A percentile compares a stretch with the other conserved stretches of the same genome.
Conservation (phyloP, 1,139 yeast genomes). For the Blastobotrys persicus region DNA sequence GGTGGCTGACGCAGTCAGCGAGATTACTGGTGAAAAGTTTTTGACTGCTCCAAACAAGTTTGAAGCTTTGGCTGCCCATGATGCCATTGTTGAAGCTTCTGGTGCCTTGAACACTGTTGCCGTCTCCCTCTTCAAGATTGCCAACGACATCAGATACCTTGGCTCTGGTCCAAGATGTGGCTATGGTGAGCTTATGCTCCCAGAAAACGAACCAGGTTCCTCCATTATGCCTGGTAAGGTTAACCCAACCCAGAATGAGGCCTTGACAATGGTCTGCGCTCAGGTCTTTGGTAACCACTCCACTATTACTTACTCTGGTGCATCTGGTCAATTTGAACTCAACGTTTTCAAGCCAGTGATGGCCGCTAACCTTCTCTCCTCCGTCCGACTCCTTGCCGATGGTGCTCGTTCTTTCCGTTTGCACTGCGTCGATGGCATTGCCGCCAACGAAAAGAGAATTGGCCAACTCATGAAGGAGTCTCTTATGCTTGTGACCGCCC, state of each 20-base stretch:
- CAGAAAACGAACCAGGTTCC: constrained; percentile 99
- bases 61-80: constrained; percentile 98
- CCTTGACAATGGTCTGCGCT: constrained; percentile 95
- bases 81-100: constrained; percentile 94
- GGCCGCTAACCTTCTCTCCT: constrained; percentile 84
- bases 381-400: constrained; percentile 85
- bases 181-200: constrained; percentile 90
- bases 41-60: constrained; percentile 97
- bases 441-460: constrained; percentile 85
- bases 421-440: constrained; percentile 92
- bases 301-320: constrained; percentile 94
- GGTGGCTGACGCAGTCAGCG: constrained; percentile 75
- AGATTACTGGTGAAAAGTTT: constrained; percentile 83
- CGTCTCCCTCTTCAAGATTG: constrained; percentile 88
- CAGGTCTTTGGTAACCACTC: constrained; percentile 97
- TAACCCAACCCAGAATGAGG: constrained; percentile 98
- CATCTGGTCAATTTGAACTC: constrained; percentile 97
- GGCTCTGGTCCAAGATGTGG: constrained; percentile 99
- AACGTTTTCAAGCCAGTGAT: constrained; percentile 97
- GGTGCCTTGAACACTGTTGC: constrained; percentile 97
- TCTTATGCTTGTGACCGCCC: constrained; percentile 95
- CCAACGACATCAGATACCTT: constrained; percentile 94
- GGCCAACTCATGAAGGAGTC: constrained; percentile 87
- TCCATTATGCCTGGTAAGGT: constrained; percentile 99
- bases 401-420: constrained; percentile 85